Evolutionary conservation across 768 basidiomycete genomes (phyloP), one percentile per base, ranked within the genome.

Genomic region (Leucocoprinus birnbaumii): DNA sequence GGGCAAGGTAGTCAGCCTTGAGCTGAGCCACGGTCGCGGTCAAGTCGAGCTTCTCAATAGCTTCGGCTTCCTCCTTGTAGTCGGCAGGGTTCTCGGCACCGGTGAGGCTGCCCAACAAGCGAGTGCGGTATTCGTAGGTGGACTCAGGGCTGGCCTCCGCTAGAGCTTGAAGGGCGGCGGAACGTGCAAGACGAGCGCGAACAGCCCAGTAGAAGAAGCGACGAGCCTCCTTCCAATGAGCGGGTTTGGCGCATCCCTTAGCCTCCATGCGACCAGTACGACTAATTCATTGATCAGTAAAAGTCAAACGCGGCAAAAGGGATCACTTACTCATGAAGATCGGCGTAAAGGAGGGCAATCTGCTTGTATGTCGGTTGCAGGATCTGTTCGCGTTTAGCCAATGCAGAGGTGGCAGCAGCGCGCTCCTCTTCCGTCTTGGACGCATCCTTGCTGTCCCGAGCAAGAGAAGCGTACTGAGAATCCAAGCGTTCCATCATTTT

Each of bases 181-280:
- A 86, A 52, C 80, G 83, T 22, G 88, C 87, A 27, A 91, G 71
- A 50, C 87, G 86, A n/a, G 87, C 87, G 42, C 95, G 88, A 26
- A 92, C 79, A 41, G 90, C 84, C 94, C 94, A 97, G 74, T 96
- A 96, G 80, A 98, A 95, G 65, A 86, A 80, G 58, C 94, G 83
- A 56, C 93, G 86, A 53, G 94, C 85, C 50, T 90, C 80, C 70
- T 90, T 92, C 95, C 95, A 98, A 44, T 86, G 81, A 25, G 84
- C 78, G 18, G 91, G 79, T 58, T 87, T 88, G 7, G 95, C 95
- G 61, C 95, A 95, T 16, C 92, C 94, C 73, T 98, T 98, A 24
- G 95, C 95, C 72, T 97, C 92, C 94, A 97, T 96, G 45, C 95
- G 92, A 46, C 94, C 94, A 43, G 84, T 81, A 46, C 95, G 92